Evolutionary conservation across 2,329 filamentous ascomycete genomes (phyloP).

Genomic region (Phoma sp.): DNA sequence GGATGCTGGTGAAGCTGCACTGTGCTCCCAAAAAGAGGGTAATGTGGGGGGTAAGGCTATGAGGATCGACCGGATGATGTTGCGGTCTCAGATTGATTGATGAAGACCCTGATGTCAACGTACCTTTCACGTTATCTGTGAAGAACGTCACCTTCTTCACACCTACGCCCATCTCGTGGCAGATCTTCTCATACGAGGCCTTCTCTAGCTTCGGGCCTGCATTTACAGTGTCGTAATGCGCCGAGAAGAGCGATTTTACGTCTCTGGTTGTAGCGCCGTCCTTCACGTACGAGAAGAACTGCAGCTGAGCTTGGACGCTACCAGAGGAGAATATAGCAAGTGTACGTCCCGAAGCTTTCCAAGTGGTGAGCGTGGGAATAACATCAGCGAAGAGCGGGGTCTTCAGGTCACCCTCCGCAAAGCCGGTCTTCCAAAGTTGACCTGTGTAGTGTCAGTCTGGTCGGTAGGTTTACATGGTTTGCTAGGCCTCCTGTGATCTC

Average conservation of each 20-base stretch:
- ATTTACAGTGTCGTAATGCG: conserved; percentile 76
- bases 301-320: conserved; percentile 79
- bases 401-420: conserved; percentile 70
- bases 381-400: conserved; percentile 80
- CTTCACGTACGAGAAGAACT: conserved; percentile 71
- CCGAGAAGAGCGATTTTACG: conserved; percentile 45
- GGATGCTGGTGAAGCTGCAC: conserved; percentile 5
- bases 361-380: conserved; percentile 64
- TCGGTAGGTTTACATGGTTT: conserved; percentile 8
- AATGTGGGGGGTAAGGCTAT: conserved; percentile 7
- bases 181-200: conserved; percentile 71
- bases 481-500: conserved; percentile 13
- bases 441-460: conserved; percentile 50
- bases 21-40: neutral
- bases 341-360: conserved; percentile 61
- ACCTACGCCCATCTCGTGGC: conserved; percentile 48
- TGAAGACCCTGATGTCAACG: conserved; percentile 10
- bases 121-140: conserved; percentile 74
- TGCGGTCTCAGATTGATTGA: conserved; percentile 17
- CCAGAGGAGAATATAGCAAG: conserved; percentile 83
- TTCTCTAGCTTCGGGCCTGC: conserved; percentile 74
- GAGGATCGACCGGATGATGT: conserved; percentile 11
- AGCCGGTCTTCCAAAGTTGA: conserved; percentile 78
- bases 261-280: conserved; percentile 49
- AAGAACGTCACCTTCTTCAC: conserved; percentile 71